Evolutionary conservation across 257 asterid species (phyloP), one percentile per base, ranked within the genome.

Genomic region (Dorcoceras hygrometricum): DNA sequence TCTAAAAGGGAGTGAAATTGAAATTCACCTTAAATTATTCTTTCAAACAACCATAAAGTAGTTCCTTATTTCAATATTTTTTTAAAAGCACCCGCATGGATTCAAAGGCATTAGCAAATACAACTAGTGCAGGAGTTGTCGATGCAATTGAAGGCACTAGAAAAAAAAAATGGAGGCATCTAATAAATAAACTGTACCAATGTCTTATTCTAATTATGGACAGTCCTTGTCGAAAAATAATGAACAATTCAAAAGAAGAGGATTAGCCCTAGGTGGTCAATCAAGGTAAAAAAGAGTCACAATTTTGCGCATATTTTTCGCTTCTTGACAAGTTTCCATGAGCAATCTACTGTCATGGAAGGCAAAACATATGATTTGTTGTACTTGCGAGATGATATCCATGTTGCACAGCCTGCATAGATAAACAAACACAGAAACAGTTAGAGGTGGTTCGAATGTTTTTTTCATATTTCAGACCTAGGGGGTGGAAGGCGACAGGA

Each of bases 311-410:
- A 88, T 81, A 51, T 86, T 86, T 82, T 93, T 93, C 0, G 97
- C 99, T 80, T 93, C 97, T 78, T 86, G 96, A 70, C 99, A 93
- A 4, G 99, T 93, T 73, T 93, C 99, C 97, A 90, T 93, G 64
- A 93, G 84, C 88, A 93, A 71, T 73, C 88, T 75, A 79, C 99
- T 93, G 78, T 93, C 97, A 68, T 93, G 99, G 68, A 93, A 93
- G 57, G 99, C 99, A 53, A 93, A 93, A 77, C 97, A 93, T 57
- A 90, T 93, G 31, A 93, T 96, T 76, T 93, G 99, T 81, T 93
- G 96, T 71, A 93, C 99, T 74, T 90, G 95, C 1, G 95, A 88
- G 73, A 93, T 88, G 73, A 93, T 93, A 87, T 93, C 97, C 99
- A 90, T 86, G 88, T 93, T 93, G 76, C 99, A 93, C 67, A 93